Base-by-base conservation (phyloP, 2,329 filamentous ascomycete genomes). In the Venturia pyrina region DNA sequence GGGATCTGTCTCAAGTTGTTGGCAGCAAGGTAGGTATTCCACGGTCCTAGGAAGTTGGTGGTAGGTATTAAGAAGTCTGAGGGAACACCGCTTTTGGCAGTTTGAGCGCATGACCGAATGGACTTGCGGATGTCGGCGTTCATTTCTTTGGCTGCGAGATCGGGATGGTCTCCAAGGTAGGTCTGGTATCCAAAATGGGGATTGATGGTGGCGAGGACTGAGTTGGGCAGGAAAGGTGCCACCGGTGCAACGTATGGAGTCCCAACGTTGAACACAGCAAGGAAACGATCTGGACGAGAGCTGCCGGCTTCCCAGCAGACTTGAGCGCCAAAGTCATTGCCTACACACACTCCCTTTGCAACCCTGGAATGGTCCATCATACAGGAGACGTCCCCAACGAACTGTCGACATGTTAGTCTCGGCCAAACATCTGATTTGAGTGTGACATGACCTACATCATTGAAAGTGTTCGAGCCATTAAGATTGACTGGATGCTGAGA, bases 251-350 rank as follows among this genome's bases (percentile, higher is more conserved):
- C 62, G 28, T 66, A 66, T 41, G 65, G 65, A 28, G 53, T 53
- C 41, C 61, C 65, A 48, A 66, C 48, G 34, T 65, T 65, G 43
- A 66, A 66, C 11, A 66, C 62, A 21, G 37, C 65, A 34, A 34
- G 57, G 46, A 66, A 66, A 28, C 61, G 41, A 46, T 66, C 65
- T 21, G 65, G 65, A 15, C 65, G 60, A 21, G 60, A 40, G 21
- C 65, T 62, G 13, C 65, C 65, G 7, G 65, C 65, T 28, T 66
- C 65, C 65, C 65, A 66, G 62, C 65, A 66, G 2, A 66, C 34
- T 40, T 66, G 65, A 40, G 62, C 44, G 32, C 65, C 65, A 32
- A 66, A 66, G 44, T 66, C 65, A 50, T 66, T 65, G 10, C 65
- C 65, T 17, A 66, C 48, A 53, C 65, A 66, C 7, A 65, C 61